These are phyloP conservation scores for Ogataea hybrid DNA, from an alignment of 1,139 yeast species.

Conservation along the genomic window DNA sequence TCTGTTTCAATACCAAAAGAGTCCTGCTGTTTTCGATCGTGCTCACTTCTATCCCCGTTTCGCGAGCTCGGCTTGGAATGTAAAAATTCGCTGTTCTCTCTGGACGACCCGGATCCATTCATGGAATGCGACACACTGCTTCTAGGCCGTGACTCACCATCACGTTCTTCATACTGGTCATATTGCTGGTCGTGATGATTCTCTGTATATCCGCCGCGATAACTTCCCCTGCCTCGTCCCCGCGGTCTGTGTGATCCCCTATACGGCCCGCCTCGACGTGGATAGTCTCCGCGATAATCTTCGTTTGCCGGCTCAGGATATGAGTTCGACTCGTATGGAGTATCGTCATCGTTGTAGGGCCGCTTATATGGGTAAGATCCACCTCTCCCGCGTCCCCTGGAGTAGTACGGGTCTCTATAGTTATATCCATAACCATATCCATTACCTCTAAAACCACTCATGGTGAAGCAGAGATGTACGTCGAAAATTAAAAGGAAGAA, in stretches of 20 bases:
- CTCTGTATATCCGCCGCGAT: slow-evolving; percentile 8
- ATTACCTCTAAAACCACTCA: slow-evolving; percentile 14
- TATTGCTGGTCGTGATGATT: slow-evolving; percentile 1
- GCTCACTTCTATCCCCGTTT: slow-evolving; percentile 1
- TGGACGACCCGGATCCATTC: background rate
- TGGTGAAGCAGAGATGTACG: background rate
- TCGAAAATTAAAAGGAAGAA: background rate
- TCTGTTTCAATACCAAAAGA: slow-evolving; percentile 2
- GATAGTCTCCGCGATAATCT: slow-evolving; percentile 1
- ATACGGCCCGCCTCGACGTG: slow-evolving; percentile 9
- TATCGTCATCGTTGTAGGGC: slow-evolving; percentile 8
- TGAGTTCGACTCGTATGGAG: slow-evolving; percentile 2
- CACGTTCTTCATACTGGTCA: slow-evolving; percentile 2
- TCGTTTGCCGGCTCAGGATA: slow-evolving; percentile 5
- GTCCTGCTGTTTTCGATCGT: background rate
- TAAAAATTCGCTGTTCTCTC: background rate
- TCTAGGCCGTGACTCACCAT: background rate
- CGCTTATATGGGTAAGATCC: slow-evolving; percentile 11
- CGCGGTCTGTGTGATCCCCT: slow-evolving; percentile 14
- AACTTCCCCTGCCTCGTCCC: slow-evolving; percentile 17
- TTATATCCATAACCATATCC: slow-evolving; percentile 14
- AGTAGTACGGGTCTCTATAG: slow-evolving; percentile 9
- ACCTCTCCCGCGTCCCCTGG: slow-evolving; percentile 14
- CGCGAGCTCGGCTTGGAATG: background rate
- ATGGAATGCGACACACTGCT: background rate